Conservation (phyloP, 2,329 filamentous ascomycete genomes). For the Exophiala aquamarina region DNA sequence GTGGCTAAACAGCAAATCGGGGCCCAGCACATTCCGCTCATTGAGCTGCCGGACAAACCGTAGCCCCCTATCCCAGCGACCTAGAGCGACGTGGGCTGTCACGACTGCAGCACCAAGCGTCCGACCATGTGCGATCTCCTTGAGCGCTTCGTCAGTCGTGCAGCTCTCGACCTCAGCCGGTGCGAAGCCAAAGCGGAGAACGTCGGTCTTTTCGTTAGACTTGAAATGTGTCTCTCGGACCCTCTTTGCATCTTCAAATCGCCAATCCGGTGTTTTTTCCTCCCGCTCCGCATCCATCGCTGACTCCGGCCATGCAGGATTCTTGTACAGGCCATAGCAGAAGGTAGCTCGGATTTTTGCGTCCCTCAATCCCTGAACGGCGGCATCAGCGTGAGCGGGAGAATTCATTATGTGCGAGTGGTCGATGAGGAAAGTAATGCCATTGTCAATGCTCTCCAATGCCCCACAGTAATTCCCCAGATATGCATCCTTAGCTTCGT, state of each 20-base stretch:
- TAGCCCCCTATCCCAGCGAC: slow-evolving; percentile 8
- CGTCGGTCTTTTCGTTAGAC: slow-evolving; percentile 1
- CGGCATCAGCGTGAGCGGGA: slow-evolving; percentile 18
- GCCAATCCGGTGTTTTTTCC: slow-evolving; percentile 11
- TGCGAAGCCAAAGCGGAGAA: slow-evolving; percentile 17
- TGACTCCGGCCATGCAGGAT: slow-evolving; percentile 11
- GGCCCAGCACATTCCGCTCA: slow-evolving; percentile 8
- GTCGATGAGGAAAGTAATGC: slow-evolving; percentile 12
- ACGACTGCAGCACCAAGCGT: slow-evolving; percentile 9
- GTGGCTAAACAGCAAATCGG: slow-evolving; percentile 17
- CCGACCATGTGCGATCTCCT: slow-evolving; percentile 11
- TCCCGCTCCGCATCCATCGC: slow-evolving; percentile 11
- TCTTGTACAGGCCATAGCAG: slow-evolving; percentile 10
- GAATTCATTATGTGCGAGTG: slow-evolving; percentile 22
- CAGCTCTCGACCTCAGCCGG: slow-evolving; percentile 6
- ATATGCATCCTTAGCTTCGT: slow-evolving; percentile 8
- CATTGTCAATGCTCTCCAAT: slow-evolving; percentile 13
- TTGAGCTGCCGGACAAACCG: slow-evolving; percentile 13
- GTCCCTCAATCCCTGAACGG: slow-evolving; percentile 8
- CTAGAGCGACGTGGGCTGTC: slow-evolving; percentile 11
- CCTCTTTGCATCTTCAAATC: slow-evolving; percentile 11
- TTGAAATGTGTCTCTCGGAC: slow-evolving; percentile 9
- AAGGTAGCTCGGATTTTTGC: slow-evolving; percentile 11
- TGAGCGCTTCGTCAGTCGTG: slow-evolving; percentile 6
- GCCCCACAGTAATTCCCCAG: slow-evolving; percentile 14